A percentile compares a stretch with the other conserved stretches of the same genome.
phyloP scores from a whole-genome alignment of 352 stramenopile species.

The Phytophthora fragariaefolia region DNA sequence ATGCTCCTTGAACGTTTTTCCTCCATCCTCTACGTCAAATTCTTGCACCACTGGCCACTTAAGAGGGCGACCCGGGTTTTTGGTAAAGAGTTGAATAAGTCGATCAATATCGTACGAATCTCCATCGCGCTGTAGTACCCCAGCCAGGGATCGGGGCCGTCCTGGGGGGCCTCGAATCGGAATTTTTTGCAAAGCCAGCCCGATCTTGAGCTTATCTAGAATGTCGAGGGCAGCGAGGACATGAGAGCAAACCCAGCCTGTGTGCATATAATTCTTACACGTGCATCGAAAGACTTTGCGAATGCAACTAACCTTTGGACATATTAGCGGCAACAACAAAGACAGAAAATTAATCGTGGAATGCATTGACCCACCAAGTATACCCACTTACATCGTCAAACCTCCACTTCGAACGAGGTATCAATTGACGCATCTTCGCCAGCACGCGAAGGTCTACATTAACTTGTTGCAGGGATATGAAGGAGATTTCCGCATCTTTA shows the following conservation, averaged over 20 bases:
- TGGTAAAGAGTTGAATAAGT: conserved; percentile 1
- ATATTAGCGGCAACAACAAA: too few relatives aligned
- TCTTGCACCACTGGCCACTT: conserved; percentile 14
- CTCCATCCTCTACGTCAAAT: neutral
- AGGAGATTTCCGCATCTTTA: neutral
- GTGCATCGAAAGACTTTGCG: conserved; percentile 5
- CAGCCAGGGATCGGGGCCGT: neutral
- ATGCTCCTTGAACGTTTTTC: neutral
- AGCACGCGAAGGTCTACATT: neutral
- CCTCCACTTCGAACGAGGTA: too few relatives aligned
- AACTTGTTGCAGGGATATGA: neutral
- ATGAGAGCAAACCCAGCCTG: conserved; percentile 9
- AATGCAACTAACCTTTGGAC: neutral
- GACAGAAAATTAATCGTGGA: too few relatives aligned
- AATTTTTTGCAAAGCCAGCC: neutral
- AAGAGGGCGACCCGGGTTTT: neutral
- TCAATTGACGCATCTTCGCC: neutral
- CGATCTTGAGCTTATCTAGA: conserved; percentile 11
- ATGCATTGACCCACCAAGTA: too few relatives aligned
- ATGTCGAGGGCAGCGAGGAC: conserved; percentile 10
- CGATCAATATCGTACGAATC: neutral
- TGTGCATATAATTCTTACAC: conserved; percentile 10
- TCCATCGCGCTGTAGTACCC: neutral
- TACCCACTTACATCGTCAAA: too few relatives aligned
- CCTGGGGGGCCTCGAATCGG: conserved; percentile 5